These are phyloP conservation scores for Ogataea neopini DNA, from an alignment of 805 yeast genomes.

Conservation along the genomic window DNA sequence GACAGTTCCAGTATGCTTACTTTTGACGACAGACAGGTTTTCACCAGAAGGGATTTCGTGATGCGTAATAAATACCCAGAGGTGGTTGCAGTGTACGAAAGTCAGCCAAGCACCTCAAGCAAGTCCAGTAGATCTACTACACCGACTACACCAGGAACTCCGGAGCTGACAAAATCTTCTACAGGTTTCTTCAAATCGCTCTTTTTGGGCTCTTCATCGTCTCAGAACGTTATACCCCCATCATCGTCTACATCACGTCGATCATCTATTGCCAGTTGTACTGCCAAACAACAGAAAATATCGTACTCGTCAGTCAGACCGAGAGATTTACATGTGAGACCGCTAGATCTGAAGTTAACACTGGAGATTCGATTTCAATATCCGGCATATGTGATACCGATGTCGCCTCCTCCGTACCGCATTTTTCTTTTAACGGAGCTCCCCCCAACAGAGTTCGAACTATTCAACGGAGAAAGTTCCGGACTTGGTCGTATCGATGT, in stretches of 20 bases:
- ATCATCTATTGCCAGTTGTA: slow-evolving; percentile 11
- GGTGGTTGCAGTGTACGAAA: slow-evolving; percentile 40
- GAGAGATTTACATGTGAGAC: slow-evolving; percentile 28
- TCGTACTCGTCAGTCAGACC: slow-evolving; percentile 17
- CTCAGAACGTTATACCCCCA: neutral
- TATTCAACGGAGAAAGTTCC: slow-evolving; percentile 45
- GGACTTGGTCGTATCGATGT: slow-evolving; percentile 49
- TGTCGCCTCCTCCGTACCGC: slow-evolving; percentile 32
- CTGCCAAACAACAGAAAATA: slow-evolving; percentile 8
- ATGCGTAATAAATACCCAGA: slow-evolving; percentile 45
- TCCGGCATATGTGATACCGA: slow-evolving; percentile 50
- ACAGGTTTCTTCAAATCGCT: slow-evolving; percentile 35
- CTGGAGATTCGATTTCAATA: slow-evolving; percentile 51
- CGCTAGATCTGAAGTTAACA: slow-evolving; percentile 40
- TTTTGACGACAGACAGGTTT: slow-evolving; percentile 42
- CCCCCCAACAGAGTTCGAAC: slow-evolving; percentile 25
- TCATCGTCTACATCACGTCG: slow-evolving; percentile 6
- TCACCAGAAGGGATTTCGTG: slow-evolving; percentile 43
- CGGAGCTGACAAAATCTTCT: slow-evolving; percentile 7
- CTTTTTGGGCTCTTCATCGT: slow-evolving; percentile 21
- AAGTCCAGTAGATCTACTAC: neutral
- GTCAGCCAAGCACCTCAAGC: slow-evolving; percentile 7
- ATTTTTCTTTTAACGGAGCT: slow-evolving; percentile 25
- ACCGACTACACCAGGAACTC: slow-evolving; percentile 3
- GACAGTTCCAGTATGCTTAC: slow-evolving; percentile 34